A percentile compares a stretch with the other conserved stretches of the same genome.
phyloP scores from a whole-genome alignment of 768 basidiomycete genomes.

The Pholiota molesta region DNA sequence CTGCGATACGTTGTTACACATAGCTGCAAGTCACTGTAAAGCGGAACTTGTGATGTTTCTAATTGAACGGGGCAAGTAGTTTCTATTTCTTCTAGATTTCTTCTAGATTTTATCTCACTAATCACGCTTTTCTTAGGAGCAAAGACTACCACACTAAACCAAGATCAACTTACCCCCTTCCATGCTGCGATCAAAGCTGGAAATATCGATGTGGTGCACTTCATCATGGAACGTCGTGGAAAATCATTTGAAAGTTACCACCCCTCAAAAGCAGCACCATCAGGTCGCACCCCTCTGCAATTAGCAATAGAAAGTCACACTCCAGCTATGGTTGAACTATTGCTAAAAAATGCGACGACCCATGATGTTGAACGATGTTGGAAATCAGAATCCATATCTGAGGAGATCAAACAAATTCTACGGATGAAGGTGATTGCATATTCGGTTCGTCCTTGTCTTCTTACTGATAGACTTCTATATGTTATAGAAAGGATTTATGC shows the following conservation, averaged over 20 bases:
- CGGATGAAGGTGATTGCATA: conserved; percentile 31
- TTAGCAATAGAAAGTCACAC: conserved; percentile 35
- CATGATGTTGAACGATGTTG: conserved; percentile 41
- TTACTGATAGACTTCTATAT: background rate
- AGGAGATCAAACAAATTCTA: conserved; percentile 30
- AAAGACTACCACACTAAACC: conserved; percentile 31
- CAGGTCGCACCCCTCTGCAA: conserved; percentile 39
- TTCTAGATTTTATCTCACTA: conserved; percentile 1
- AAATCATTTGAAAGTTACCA: conserved; percentile 35
- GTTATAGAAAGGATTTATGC: conserved; percentile 37
- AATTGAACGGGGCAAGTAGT: conserved; percentile 34
- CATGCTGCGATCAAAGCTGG: conserved; percentile 36
- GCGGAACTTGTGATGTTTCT: conserved; percentile 34
- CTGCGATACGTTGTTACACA: conserved; percentile 37
- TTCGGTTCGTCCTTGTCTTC: background rate
- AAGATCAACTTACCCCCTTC: conserved; percentile 35
- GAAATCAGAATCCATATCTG: conserved; percentile 23
- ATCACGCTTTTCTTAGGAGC: conserved; percentile 29
- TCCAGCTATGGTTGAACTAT: conserved; percentile 30
- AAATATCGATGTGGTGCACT: conserved; percentile 35
- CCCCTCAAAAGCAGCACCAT: conserved; percentile 37
- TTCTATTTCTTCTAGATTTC: background rate
- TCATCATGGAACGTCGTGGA: conserved; percentile 34
- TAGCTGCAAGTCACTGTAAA: conserved; percentile 36
- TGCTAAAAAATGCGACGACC: conserved; percentile 41